A percentile compares a stretch with the other conserved stretches of the same genome.
Conservation (phyloP, 768 basidiomycete species). For the Dentipellis fragilis region DNA sequence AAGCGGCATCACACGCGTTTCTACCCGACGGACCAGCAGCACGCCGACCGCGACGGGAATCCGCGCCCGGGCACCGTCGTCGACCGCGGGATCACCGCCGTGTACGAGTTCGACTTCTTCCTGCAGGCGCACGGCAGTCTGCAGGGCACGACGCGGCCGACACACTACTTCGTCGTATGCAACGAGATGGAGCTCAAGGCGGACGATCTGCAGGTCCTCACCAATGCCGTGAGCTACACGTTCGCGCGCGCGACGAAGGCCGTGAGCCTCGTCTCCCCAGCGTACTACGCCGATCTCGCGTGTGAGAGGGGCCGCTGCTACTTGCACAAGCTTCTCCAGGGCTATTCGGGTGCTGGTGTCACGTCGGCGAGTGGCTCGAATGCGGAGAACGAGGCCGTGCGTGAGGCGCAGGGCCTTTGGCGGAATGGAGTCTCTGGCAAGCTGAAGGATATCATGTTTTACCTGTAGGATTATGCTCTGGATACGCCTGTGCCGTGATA, state of each 20-base stretch:
- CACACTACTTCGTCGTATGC: slow-evolving; percentile 45
- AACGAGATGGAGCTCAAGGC: slow-evolving; percentile 42
- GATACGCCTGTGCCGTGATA: not conserved
- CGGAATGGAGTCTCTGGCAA: slow-evolving; percentile 37
- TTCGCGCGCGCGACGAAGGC: slow-evolving; percentile 52
- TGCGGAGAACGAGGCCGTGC: slow-evolving; percentile 37
- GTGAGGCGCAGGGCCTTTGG: slow-evolving; percentile 51
- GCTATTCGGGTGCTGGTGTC: slow-evolving; percentile 21
- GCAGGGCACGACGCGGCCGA: slow-evolving; percentile 38
- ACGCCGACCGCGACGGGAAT: slow-evolving; percentile 37
- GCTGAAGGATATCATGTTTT: slow-evolving; percentile 69
- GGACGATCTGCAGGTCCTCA: slow-evolving; percentile 43
- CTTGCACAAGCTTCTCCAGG: slow-evolving; percentile 37
- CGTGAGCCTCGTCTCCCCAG: slow-evolving; percentile 34
- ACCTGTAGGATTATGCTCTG: slow-evolving; percentile 32
- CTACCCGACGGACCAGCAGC: slow-evolving; percentile 35
- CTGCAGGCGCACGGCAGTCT: slow-evolving; percentile 41
- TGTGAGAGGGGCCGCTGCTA: slow-evolving; percentile 48
- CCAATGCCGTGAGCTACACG: slow-evolving; percentile 43
- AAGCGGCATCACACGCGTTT: slow-evolving; percentile 52
- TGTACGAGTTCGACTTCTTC: slow-evolving; percentile 49
- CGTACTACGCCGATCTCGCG: slow-evolving; percentile 38
- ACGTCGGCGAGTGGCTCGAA: slow-evolving; percentile 26
- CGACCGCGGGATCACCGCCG: slow-evolving; percentile 42
- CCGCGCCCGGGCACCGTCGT: slow-evolving; percentile 45